Conservation (phyloP, 177 flowering plant species). For the Vitis hybrid region DNA sequence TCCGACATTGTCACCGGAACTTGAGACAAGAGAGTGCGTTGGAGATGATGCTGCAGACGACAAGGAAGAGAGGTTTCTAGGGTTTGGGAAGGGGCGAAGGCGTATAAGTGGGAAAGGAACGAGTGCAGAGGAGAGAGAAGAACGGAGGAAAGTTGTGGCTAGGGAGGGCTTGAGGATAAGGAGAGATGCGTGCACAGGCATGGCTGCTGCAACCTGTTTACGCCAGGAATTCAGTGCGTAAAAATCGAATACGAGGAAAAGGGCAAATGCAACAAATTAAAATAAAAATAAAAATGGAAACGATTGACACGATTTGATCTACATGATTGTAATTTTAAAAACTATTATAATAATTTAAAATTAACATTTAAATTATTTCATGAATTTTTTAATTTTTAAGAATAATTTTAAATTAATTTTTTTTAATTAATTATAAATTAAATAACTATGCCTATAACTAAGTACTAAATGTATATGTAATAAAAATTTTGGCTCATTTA, state of each 20-base stretch:
- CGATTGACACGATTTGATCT: background rate
- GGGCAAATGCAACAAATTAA: background rate
- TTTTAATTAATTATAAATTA: no score
- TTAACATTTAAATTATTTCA: no score
- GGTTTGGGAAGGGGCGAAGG: slow-evolving; percentile 5
- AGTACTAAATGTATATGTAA: no score
- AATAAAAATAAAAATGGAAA: background rate
- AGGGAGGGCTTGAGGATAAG: slow-evolving; percentile 35
- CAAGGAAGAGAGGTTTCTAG: slow-evolving; percentile 9
- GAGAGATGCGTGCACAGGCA: slow-evolving; percentile 35
- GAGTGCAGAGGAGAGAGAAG: slow-evolving; percentile 9
- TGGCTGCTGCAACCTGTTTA: slow-evolving; percentile 3
- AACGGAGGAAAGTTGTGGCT: slow-evolving; percentile 15
- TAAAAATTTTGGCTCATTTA: no score
- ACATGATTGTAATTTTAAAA: no score
- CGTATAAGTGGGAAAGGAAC: slow-evolving; percentile 2
- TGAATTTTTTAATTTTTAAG: no score
- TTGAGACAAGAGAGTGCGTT: slow-evolving; percentile 2
- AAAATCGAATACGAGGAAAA: background rate
- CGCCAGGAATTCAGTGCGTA: background rate
- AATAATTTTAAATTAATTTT: no score
- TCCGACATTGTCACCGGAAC: slow-evolving; percentile 15
- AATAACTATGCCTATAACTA: no score
- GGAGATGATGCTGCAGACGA: slow-evolving; percentile 12
- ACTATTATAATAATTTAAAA: no score